Conservation (phyloP, 2,329 filamentous ascomycete species). For the Xylariaceae sp. region DNA sequence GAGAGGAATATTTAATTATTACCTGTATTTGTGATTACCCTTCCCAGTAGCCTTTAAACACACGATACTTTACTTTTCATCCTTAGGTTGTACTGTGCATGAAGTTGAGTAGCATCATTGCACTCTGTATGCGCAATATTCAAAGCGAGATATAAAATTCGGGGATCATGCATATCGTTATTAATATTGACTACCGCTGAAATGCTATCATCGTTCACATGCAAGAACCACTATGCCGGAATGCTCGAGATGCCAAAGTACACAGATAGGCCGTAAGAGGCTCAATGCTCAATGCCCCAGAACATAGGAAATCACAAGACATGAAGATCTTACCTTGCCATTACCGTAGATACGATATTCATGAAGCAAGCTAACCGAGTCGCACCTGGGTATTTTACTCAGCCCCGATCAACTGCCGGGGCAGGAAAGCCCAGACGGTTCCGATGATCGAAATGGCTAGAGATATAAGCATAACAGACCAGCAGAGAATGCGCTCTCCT, state of each 20-base stretch:
- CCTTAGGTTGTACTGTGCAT: too few relatives aligned
- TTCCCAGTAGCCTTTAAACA: too few relatives aligned
- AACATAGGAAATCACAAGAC: neutral
- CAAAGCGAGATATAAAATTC: too few relatives aligned
- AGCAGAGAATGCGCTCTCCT: constrained; percentile 70
- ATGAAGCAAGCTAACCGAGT: neutral
- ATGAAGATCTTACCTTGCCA: neutral
- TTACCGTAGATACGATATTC: neutral
- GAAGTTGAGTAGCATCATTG: too few relatives aligned
- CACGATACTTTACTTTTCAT: too few relatives aligned
- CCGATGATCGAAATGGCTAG: constrained; percentile 74
- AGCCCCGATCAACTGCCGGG: constrained; percentile 73
- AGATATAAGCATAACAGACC: constrained; percentile 72
- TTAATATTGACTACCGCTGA: neutral
- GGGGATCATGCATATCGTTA: neutral
- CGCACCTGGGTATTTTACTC: constrained; percentile 1
- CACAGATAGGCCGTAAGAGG: neutral
- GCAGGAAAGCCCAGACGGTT: constrained; percentile 87
- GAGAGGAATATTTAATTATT: too few relatives aligned
- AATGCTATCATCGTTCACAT: neutral
- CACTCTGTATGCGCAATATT: too few relatives aligned
- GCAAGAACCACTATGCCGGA: neutral
- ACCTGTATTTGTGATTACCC: too few relatives aligned
- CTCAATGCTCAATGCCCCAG: neutral
- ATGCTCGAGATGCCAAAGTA: neutral